Conservation (phyloP, 1,284 basidiomycete genomes). For the Kwoniella shivajii region DNA sequence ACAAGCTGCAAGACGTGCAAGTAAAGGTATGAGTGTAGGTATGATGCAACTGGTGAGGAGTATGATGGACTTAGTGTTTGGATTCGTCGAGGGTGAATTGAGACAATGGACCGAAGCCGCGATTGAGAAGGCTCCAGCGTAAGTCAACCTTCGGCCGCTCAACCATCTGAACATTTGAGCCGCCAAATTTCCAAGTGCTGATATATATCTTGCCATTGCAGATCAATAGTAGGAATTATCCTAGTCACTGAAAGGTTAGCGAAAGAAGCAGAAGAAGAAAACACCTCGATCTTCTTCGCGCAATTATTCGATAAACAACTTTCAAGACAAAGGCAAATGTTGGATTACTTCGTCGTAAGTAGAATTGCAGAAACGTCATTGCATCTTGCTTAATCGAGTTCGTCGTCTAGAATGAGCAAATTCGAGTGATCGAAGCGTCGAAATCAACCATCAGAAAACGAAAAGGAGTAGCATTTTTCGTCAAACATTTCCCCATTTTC, state of each 20-base stretch:
- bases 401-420: slow-evolving; percentile 82
- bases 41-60: slow-evolving; percentile 79
- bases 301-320: slow-evolving; percentile 79
- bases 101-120: slow-evolving; percentile 82
- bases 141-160: too few species aligned
- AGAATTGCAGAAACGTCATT: too few species aligned
- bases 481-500: slow-evolving; percentile 89
- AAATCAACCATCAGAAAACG: slow-evolving; percentile 76
- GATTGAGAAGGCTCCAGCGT: slow-evolving; percentile 76
- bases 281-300: slow-evolving; percentile 72
- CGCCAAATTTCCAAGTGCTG: too few species aligned
- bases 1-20: slow-evolving; percentile 73
- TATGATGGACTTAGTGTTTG: slow-evolving; percentile 93
- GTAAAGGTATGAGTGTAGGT: slow-evolving; percentile 62
- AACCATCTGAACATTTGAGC: too few species aligned
- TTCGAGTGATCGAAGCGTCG: slow-evolving; percentile 85
- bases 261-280: slow-evolving; percentile 70
- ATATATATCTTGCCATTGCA: slow-evolving; percentile 44
- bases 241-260: slow-evolving; percentile 78
- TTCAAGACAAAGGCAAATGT: slow-evolving; percentile 67
- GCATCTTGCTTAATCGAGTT: too few species aligned
- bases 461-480: slow-evolving; percentile 83
- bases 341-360: slow-evolving; percentile 78
- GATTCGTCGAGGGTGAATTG: slow-evolving; percentile 81
- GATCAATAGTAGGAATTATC: slow-evolving; percentile 83